Base-by-base conservation (phyloP, 2,329 filamentous ascomycete genomes). In the Calonectria pauciramosa region DNA sequence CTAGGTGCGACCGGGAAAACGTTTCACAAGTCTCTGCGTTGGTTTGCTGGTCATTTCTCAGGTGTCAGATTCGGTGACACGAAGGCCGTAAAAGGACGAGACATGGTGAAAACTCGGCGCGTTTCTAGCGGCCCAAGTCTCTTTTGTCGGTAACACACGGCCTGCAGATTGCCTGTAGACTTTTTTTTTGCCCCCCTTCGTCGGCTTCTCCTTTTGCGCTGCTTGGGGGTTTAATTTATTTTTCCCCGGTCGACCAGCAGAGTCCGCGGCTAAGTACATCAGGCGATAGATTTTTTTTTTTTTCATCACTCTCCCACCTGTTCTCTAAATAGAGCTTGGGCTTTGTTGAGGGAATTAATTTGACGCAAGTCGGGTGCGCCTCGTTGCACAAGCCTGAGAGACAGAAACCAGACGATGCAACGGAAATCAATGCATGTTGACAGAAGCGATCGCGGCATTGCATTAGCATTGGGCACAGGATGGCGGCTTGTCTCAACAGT, bases 1-100 rank as follows among this genome's bases (percentile, higher is more conserved):
- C 71, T 70, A 52, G 16, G 77, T 79, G 72, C 71, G 73, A 80
- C 78, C 70, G 72, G 68, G 72, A 64, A 71, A 56, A 54, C 52
- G 72, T 80, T 74, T 69, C 77, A 77, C 78, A 71, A 56, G 68
- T 41, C 49, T 59, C 38, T 71, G 11, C 51, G 30, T 34, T 44
- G 34, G 59, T 66, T 67, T 67, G 49, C 52, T 63, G 36, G 70
- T 65, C 54, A 68, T 72, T 72, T 65, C 68, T 70, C 41, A 74
- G 54, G 44, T 69, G 69, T 72, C 69, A 70, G 65, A 32, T 51
- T 69, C 44, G 47, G 73, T 41, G 34, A 66, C 65, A 72, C 65
- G 65, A 67, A 13, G 32, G 38, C 36, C 14, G 41, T 47, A n/a
- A 47, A 51, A 32, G 47, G 72, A 44, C 69, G 65, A 69, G 60